Conservation (phyloP, 1,139 yeast genomes). For the Nadsonia starkeyi-henricii region DNA sequence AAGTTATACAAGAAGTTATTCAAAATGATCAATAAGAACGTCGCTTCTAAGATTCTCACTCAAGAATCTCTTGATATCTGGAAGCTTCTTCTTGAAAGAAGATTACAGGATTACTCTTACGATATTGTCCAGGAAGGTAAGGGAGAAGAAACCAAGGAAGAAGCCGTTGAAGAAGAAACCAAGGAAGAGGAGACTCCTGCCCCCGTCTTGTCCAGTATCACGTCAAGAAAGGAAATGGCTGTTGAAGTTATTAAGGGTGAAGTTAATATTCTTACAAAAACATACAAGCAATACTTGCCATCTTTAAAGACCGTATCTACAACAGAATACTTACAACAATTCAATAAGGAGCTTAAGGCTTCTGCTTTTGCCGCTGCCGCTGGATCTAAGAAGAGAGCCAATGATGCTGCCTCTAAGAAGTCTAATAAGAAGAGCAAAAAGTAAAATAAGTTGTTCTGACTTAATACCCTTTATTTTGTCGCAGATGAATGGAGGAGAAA, state of each 20-base stretch:
- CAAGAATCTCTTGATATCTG: constrained; percentile 12
- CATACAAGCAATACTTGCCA: not conserved
- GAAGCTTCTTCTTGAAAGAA: constrained; percentile 9
- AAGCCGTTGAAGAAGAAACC: constrained; percentile 9
- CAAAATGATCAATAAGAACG: constrained; percentile 11
- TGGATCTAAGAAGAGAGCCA: not conserved
- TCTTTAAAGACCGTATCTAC: not conserved
- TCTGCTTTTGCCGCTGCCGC: not conserved
- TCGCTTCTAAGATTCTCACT: constrained; percentile 12
- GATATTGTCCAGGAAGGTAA: constrained; percentile 9
- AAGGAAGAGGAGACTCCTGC: constrained; percentile 8
- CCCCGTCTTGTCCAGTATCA: not conserved
- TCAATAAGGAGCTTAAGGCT: not conserved
- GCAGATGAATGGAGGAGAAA: no score
- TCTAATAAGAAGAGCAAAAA: not conserved
- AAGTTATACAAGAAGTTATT: constrained; percentile 10
- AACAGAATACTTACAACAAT: not conserved
- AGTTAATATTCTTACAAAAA: constrained; percentile 12
- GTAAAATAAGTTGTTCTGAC: no score
- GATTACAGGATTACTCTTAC: constrained; percentile 13
- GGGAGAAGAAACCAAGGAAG: constrained; percentile 3
- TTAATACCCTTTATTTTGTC: no score
- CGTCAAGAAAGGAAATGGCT: constrained; percentile 12
- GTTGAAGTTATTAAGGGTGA: constrained; percentile 17
- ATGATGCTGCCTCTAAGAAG: not conserved